Evolutionary conservation across 495 filamentous ascomycete genomes (phyloP), one percentile per base, ranked within the genome.

Genomic region (Tuber umbilicatum): DNA sequence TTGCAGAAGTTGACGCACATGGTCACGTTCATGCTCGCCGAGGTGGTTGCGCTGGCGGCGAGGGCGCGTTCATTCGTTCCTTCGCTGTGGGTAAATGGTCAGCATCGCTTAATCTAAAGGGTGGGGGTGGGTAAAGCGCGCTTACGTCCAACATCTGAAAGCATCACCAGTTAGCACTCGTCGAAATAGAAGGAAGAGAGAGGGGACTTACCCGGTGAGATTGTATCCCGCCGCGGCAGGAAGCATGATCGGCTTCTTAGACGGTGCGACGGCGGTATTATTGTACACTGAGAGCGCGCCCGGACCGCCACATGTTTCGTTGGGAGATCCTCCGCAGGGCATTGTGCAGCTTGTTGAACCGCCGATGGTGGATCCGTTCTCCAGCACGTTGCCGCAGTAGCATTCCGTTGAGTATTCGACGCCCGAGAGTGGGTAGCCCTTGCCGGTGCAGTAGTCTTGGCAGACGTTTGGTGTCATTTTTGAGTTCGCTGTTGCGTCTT

Each of bases 401-500:
- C 90, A 91, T 81, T 93, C 89, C 43, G 87, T 85, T 67, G 88
- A 88, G 75, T 92, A 93, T 83, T 93, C 91, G 5, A 91, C 81
- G 71, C 90, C 91, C 74, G 85, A 87, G 78, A 88, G 89, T 73
- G 76, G 84, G 82, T 87, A 91, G 14, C 68, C 68, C 27, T 79
- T 70, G 5, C 67, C 42, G n/a, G 77, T 71, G 43, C 74, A 81
- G 64, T 86, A 86, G 68, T 85, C 79, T 41, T 89, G 82, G 82
- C 90, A 92, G 72, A 84, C 84, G 76, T 85, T 85, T 55, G 87
- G 83, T 16, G 89, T 91, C 87, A 90, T 88, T 70, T 79, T 79
- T 45, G 83, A 80, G 69, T 85, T 83, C 75, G 85, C 86, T 39
- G 83, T 83, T 74, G 86, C 84, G 45, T 88, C 87, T 78, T 86